A percentile compares a stretch with the other conserved stretches of the same genome.
Evolutionary conservation across 257 asterid species (phyloP).

Genomic region (Buddleja alternifolia): DNA sequence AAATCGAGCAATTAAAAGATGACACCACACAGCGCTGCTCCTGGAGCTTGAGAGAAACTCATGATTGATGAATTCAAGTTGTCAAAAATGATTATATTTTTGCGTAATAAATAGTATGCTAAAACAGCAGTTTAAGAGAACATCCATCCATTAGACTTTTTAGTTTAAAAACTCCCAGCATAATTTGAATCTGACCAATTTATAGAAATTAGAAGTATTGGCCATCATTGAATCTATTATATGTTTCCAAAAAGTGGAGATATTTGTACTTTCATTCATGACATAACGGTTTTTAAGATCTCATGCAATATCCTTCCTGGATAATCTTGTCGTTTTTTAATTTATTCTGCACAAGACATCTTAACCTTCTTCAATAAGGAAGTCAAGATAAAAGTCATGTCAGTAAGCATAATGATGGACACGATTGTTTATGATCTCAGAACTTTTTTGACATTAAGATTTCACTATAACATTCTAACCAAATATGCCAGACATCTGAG

Average conservation of each 20-base stretch:
- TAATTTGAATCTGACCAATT: neutral
- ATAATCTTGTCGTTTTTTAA: neutral
- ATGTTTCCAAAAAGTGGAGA: constrained; percentile 10
- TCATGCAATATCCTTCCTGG: neutral
- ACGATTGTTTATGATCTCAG: neutral
- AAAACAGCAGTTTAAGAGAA: neutral
- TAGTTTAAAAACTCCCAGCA: constrained; percentile 2
- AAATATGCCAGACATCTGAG: neutral
- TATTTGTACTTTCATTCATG: neutral
- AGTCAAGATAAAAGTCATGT: neutral
- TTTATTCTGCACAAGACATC: neutral
- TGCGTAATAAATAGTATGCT: neutral
- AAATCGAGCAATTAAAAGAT: neutral
- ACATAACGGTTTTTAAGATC: neutral
- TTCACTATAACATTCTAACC: constrained; percentile 15
- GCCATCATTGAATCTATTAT: constrained; percentile 2
- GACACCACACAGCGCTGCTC: neutral
- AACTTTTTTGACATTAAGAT: neutral
- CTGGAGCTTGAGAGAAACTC: constrained; percentile 1
- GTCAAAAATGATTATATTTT: neutral
- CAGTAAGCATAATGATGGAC: neutral
- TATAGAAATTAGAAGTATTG: neutral
- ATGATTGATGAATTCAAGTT: neutral
- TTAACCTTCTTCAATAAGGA: neutral
- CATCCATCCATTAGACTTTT: constrained; percentile 3